Base-by-base conservation (phyloP, 1,284 basidiomycete species). In the Agaricales sp. region DNA sequence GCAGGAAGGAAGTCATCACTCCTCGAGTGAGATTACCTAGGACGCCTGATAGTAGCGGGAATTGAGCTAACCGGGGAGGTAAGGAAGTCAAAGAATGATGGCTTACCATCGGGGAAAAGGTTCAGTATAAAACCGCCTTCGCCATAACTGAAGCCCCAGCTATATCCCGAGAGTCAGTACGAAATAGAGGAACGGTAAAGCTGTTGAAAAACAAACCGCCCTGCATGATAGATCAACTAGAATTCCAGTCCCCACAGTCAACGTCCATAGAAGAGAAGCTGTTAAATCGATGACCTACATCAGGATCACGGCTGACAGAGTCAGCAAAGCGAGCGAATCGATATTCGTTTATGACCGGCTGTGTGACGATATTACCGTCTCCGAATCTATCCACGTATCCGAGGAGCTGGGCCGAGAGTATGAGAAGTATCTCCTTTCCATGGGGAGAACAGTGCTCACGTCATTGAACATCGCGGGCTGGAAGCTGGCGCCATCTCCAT, bases 51-150 rank as follows among this genome's bases (percentile, higher is more conserved):
- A n/a, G n/a, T n/a, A n/a, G n/a, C n/a, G n/a, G n/a, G n/a, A n/a
- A n/a, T n/a, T 35, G 30, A n/a, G 30, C n/a, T 35, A n/a, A 11
- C 11, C n/a, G n/a, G 30, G 30, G 8, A 11, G 8, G n/a, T 35
- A 11, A 35, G 30, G 30, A 8, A 35, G 41, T 43, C 20, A 16
- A 19, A 11, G 41, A 19, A 43, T 43, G 20, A 19, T 35, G 30
- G n/a, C 13, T 8, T 43, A n/a, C 41, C 41, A 19, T 43, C 20
- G 11, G 41, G 11, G 20, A 43, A 43, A 19, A 43, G 20, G 41
- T 43, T 43, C 11, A 43, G 41, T 8, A 21, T 43, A 19, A 43
- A 43, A 8, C n/a, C 13, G 41, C n/a, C 41, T 43, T 43, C 41
- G 13, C 41, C 41, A 19, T 43, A 43, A n/a, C 30, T 35, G 30